Evolutionary conservation across 495 filamentous ascomycete genomes (phyloP), one percentile per base, ranked within the genome.

Genomic region (Hyaloscypha hepaticicola): DNA sequence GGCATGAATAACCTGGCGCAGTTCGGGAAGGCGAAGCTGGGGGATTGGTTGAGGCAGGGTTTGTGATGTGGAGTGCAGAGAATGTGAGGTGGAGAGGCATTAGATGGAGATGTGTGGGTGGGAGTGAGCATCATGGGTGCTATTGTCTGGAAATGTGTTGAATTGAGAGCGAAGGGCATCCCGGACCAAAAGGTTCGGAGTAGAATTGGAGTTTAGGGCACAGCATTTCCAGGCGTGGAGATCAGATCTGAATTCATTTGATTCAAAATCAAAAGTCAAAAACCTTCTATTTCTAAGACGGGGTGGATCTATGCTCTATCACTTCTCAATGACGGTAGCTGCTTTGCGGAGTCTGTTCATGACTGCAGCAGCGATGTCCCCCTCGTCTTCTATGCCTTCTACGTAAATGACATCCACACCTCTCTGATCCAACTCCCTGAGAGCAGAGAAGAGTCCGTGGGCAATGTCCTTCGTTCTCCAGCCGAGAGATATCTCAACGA

Each of bases 1-100:
- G 96, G 96, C 26, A 82, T 99, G 69, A 85, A 96, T 72, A 98
- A 98, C 79, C 83, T 93, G 57, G 96, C 94, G 83, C 90, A 97
- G 76, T 90, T 97, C 77, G 94, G 93, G 70, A 96, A 96, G 82
- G 83, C 87, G 69, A 95, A 96, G 76, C 77, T 97, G 74, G 88
- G 89, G 38, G 95, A 97, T 81, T 87, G 91, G 79, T 79, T 99
- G 83, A 88, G 95, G 72, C 92, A 97, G 75, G 70, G 70, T 24
- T 59, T 72, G 70, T 72, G 61, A 71, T 12, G 25, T 6, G 26
- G 21, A 31, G 14, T 52, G 22, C 6, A 6, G 22, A 33, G 53
- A 50, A 34, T 21, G 60, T n/a, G n/a, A n/a, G 16, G 19, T 11
- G 38, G 16, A 8, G 14, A 33, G 31, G 31, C 6, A 33, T 33